phyloP scores from a whole-genome alignment of 164 flowering plant species.

The Berberis thunbergii region DNA sequence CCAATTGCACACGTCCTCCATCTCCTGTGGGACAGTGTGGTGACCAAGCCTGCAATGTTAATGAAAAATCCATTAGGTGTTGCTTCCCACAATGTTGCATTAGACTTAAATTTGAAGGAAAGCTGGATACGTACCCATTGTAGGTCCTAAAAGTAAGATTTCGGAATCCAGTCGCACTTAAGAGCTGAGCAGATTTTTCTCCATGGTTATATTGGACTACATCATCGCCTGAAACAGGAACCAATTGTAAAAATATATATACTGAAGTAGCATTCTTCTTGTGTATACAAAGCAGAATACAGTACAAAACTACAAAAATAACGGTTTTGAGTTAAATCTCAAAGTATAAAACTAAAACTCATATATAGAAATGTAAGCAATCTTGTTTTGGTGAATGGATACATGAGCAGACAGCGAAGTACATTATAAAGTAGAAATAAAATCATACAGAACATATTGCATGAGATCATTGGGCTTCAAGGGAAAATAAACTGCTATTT shows the following conservation, averaged over 20 bases:
- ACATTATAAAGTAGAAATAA: too few species aligned
- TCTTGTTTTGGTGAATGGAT: too few species aligned
- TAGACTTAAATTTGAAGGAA: neutral
- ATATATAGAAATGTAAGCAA: too few species aligned
- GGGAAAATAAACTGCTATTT: too few species aligned
- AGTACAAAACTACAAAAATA: too few species aligned
- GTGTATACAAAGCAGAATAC: too few species aligned
- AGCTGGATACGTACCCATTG: slow-evolving; percentile 41
- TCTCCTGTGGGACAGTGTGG: slow-evolving; percentile 82
- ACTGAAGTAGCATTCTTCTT: neutral
- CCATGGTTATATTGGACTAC: slow-evolving; percentile 51
- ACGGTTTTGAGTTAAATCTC: too few species aligned
- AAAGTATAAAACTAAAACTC: too few species aligned
- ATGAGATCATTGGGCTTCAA: too few species aligned
- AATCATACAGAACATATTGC: too few species aligned
- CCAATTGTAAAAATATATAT: neutral
- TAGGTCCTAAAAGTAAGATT: slow-evolving; percentile 46
- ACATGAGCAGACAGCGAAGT: too few species aligned
- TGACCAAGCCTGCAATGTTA: slow-evolving; percentile 81
- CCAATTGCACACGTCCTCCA: slow-evolving; percentile 89
- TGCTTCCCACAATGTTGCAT: neutral
- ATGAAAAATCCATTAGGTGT: neutral
- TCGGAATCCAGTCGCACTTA: slow-evolving; percentile 44
- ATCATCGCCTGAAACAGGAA: slow-evolving; percentile 44
- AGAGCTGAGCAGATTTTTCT: slow-evolving; percentile 43